Percentiles rank a stretch among this genome's conserved stretches.
These are phyloP conservation scores for Coleophoma crateriformis DNA, from an alignment of 2,329 filamentous ascomycete species.

Conservation along the genomic window DNA sequence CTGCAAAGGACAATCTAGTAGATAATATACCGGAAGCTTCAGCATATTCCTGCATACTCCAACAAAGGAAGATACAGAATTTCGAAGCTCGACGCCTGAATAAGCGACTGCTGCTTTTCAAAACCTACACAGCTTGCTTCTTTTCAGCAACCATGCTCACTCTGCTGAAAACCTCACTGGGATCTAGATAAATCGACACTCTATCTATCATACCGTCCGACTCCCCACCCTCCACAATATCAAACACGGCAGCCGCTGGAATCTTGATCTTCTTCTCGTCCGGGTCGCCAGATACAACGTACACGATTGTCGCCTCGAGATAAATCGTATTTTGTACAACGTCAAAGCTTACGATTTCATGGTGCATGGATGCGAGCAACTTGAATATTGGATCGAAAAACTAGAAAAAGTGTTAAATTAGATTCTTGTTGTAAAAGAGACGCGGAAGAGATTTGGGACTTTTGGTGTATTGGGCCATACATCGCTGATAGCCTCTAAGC, in stretches of 20 bases:
- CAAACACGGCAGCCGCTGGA: constrained; percentile 6
- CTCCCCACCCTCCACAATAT: constrained; percentile 1
- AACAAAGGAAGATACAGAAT: too few relatives aligned
- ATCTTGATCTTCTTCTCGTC: constrained; percentile 7
- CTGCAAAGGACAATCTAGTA: too few relatives aligned
- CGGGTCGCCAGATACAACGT: constrained; percentile 9
- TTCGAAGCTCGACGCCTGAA: too few relatives aligned
- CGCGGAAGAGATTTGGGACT: background rate
- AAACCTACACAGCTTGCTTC: too few relatives aligned
- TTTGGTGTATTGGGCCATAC: background rate
- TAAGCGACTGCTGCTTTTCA: too few relatives aligned
- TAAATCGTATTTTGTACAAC: constrained; percentile 6
- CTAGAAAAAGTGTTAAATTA: background rate
- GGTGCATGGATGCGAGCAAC: constrained; percentile 7
- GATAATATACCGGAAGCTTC: too few relatives aligned
- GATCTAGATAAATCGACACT: constrained; percentile 9
- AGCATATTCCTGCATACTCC: too few relatives aligned
- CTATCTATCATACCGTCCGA: constrained; percentile 1
- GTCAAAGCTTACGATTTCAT: constrained; percentile 5
- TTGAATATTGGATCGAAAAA: constrained; percentile 7
- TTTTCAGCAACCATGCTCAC: constrained; percentile 1
- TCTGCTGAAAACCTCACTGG: constrained; percentile 5
- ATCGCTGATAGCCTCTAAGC: constrained; percentile 1
- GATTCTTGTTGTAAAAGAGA: background rate
- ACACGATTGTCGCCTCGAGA: constrained; percentile 7